Evolutionary conservation across 306 rosid species (phyloP).

Genomic region (Sicyos edulis): DNA sequence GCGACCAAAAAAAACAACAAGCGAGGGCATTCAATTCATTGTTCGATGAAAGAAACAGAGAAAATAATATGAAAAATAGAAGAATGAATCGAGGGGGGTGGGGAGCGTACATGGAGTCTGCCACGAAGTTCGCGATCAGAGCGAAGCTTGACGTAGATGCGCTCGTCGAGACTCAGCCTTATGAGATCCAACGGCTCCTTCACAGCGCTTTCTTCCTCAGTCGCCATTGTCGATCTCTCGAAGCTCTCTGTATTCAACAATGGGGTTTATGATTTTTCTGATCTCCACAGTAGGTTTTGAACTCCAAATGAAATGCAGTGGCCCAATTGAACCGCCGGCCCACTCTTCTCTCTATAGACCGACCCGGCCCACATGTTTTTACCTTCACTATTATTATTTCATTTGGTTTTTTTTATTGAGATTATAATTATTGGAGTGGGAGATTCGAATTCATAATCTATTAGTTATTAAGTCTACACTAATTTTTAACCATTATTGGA

Average conservation of each 20-base stretch:
- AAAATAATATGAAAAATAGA: too few relatives aligned
- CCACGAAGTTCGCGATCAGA: conserved; percentile 97
- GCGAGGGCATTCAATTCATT: too few relatives aligned
- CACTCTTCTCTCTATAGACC: not conserved
- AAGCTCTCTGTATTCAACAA: not conserved
- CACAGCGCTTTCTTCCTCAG: conserved; percentile 95
- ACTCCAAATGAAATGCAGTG: too few relatives aligned
- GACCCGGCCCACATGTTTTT: not conserved
- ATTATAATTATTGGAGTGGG: too few relatives aligned
- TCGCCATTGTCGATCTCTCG: conserved; percentile 39
- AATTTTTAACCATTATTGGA: too few relatives aligned
- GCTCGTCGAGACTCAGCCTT: conserved; percentile 94
- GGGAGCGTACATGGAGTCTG: conserved; percentile 65
- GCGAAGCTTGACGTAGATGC: conserved; percentile 96
- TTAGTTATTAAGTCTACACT: too few relatives aligned
- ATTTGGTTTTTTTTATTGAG: too few relatives aligned
- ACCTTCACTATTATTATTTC: not conserved
- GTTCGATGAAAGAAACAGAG: too few relatives aligned
- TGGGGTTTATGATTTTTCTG: not conserved
- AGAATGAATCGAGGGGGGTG: too few relatives aligned
- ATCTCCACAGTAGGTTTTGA: not conserved
- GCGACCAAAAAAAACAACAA: too few relatives aligned
- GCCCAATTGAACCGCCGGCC: not conserved
- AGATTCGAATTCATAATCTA: too few relatives aligned
- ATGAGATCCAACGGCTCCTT: conserved; percentile 99